phyloP scores from a whole-genome alignment of 805 yeast species.

The Pichia manshurica region DNA sequence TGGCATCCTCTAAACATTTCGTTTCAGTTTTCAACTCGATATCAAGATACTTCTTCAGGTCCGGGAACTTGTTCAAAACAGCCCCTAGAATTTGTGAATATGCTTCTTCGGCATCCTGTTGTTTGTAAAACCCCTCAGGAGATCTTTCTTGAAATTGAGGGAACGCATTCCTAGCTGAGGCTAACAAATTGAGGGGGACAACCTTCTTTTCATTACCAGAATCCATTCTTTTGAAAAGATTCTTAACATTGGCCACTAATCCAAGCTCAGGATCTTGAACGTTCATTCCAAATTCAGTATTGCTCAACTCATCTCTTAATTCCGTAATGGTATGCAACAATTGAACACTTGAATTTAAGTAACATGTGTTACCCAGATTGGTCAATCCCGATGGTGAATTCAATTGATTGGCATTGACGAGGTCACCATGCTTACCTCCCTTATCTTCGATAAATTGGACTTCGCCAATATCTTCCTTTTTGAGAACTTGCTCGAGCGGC shows the following conservation, averaged over 20 bases:
- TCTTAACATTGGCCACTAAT: slow-evolving; percentile 33
- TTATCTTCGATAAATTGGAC: slow-evolving; percentile 67
- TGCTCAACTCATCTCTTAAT: slow-evolving; percentile 30
- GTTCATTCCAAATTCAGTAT: slow-evolving; percentile 12
- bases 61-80: slow-evolving; percentile 43
- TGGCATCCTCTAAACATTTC: slow-evolving; percentile 53
- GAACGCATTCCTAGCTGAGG: slow-evolving; percentile 56
- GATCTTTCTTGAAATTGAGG: slow-evolving; percentile 90
- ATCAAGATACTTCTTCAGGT: slow-evolving; percentile 54
- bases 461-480: slow-evolving; percentile 43
- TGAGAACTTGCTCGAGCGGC: slow-evolving; percentile 55
- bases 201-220: slow-evolving; percentile 37
- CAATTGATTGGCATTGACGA: slow-evolving; percentile 18
- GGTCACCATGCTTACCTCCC: slow-evolving; percentile 14
- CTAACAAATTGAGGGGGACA: slow-evolving; percentile 64
- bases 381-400: slow-evolving; percentile 58
- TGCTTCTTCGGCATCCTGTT: slow-evolving; percentile 98
- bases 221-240: slow-evolving; percentile 40
- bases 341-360: slow-evolving; percentile 66
- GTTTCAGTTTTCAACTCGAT: slow-evolving; percentile 59
- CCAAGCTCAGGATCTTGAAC: slow-evolving; percentile 19
- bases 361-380: slow-evolving; percentile 74
- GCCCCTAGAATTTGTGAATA: slow-evolving; percentile 71
- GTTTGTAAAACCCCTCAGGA: slow-evolving; percentile 65
- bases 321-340: slow-evolving; percentile 44